Conservation (phyloP, 257 asterid species). For the Fraxinus excelsior region DNA sequence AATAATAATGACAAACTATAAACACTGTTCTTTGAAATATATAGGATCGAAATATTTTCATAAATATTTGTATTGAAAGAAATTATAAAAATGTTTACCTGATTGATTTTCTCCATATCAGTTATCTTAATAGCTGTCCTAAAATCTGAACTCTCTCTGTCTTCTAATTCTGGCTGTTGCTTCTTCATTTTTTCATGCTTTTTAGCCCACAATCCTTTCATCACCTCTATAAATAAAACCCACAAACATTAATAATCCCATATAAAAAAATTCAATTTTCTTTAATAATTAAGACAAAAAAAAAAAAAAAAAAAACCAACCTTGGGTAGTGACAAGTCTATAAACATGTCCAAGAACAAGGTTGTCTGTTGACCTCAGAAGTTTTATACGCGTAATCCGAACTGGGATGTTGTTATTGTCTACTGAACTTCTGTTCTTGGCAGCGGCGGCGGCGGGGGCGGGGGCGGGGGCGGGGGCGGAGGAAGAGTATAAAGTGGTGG, state of each 20-base stretch:
- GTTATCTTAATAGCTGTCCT: slow-evolving; percentile 45
- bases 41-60: too few species aligned
- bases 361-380: slow-evolving; percentile 74
- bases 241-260: not conserved
- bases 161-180: slow-evolving; percentile 36
- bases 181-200: slow-evolving; percentile 67
- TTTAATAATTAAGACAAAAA: too few species aligned
- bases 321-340: slow-evolving; percentile 78
- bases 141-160: slow-evolving; percentile 42
- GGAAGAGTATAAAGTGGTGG: slow-evolving; percentile 68
- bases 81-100: slow-evolving; percentile 37
- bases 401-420: slow-evolving; percentile 40
- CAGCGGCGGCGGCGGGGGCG: slow-evolving; percentile 23
- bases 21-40: too few species aligned
- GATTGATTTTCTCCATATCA: slow-evolving; percentile 44
- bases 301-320: slow-evolving; percentile 28
- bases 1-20: too few species aligned
- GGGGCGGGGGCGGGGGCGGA: slow-evolving; percentile 36
- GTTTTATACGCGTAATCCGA: slow-evolving; percentile 69
- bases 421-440: slow-evolving; percentile 4
- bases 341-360: slow-evolving; percentile 85
- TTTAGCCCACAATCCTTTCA: slow-evolving; percentile 82
- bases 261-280: not conserved
- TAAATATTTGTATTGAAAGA: too few species aligned
- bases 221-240: slow-evolving; percentile 37